A percentile compares a stretch with the other conserved stretches of the same genome.
Evolutionary conservation across 2,329 filamentous ascomycete genomes (phyloP).

Genomic region (Penicillium sp.): DNA sequence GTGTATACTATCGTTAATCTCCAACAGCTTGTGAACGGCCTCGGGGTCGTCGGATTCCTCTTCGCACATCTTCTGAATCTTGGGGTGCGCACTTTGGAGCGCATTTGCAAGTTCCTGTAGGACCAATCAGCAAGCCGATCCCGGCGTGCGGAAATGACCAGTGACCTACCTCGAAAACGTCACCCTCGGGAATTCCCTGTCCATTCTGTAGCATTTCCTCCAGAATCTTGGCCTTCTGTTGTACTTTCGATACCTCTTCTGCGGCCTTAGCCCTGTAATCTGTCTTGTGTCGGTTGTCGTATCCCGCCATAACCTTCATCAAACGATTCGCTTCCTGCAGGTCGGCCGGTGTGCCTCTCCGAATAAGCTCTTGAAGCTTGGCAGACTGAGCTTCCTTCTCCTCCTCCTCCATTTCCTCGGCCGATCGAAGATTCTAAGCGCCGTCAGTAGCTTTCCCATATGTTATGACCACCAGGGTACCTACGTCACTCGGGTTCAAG

Average conservation of each 20-base stretch:
- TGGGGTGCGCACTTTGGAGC: constrained; percentile 90
- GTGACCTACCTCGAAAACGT: constrained; percentile 63
- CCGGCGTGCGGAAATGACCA: neutral
- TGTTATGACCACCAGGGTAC: constrained; percentile 37
- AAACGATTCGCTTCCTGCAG: constrained; percentile 94
- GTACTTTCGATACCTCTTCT: constrained; percentile 90
- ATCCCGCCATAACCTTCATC: constrained; percentile 99
- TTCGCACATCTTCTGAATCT: constrained; percentile 99
- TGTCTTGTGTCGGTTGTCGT: constrained; percentile 91
- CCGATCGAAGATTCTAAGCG: constrained; percentile 82
- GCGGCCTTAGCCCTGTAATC: constrained; percentile 98
- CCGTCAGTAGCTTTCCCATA: constrained; percentile 28
- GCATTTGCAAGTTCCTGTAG: constrained; percentile 79
- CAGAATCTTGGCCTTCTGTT: constrained; percentile 88
- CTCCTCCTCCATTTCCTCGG: constrained; percentile 98
- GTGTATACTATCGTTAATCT: constrained; percentile 99
- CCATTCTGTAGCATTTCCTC: constrained; percentile 91
- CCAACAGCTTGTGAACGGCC: constrained; percentile 89
- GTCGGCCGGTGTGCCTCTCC: constrained; percentile 86
- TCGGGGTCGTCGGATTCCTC: constrained; percentile 97
- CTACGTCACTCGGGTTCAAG: constrained; percentile 91
- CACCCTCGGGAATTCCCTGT: constrained; percentile 71
- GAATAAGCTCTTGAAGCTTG: constrained; percentile 96
- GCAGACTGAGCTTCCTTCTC: constrained; percentile 92
- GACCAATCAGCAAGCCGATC: constrained; percentile 5